These are phyloP conservation scores for Paxillus involutus DNA, from an alignment of 768 basidiomycete species.

Conservation along the genomic window DNA sequence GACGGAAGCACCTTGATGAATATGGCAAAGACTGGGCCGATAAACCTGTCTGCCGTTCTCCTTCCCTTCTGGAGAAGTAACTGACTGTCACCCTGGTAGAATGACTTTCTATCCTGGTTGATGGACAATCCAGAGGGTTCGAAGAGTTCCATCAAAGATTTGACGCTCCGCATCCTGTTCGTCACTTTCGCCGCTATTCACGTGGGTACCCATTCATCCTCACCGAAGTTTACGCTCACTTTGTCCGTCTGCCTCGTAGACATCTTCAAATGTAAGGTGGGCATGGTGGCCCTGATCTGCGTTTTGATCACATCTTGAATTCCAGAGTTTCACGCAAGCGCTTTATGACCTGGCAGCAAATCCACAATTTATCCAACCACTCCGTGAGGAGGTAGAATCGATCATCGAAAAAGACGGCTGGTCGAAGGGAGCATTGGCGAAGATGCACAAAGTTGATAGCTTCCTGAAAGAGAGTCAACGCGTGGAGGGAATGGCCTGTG, in stretches of 20 bases:
- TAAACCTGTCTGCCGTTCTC: constrained; percentile 27
- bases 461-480: constrained; percentile 39
- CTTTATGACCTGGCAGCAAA: constrained; percentile 36
- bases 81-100: constrained; percentile 8
- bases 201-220: constrained; percentile 7
- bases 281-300: background rate
- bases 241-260: constrained; percentile 5
- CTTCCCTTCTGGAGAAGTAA: background rate
- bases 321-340: constrained; percentile 33
- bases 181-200: constrained; percentile 19
- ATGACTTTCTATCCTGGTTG: constrained; percentile 33
- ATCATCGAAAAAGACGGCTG: constrained; percentile 30
- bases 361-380: constrained; percentile 32
- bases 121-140: constrained; percentile 22
- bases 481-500: constrained; percentile 23
- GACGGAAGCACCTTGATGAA: constrained; percentile 19
- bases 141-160: constrained; percentile 15
- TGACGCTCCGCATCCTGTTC: constrained; percentile 12
- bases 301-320: background rate
- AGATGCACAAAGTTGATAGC: constrained; percentile 40
- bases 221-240: background rate
- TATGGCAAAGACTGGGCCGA: constrained; percentile 26
- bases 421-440: constrained; percentile 24
- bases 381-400: constrained; percentile 39
- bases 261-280: constrained; percentile 14